Evolutionary conservation across 106 monocot species (phyloP).

Genomic region (Chionographis japonica): DNA sequence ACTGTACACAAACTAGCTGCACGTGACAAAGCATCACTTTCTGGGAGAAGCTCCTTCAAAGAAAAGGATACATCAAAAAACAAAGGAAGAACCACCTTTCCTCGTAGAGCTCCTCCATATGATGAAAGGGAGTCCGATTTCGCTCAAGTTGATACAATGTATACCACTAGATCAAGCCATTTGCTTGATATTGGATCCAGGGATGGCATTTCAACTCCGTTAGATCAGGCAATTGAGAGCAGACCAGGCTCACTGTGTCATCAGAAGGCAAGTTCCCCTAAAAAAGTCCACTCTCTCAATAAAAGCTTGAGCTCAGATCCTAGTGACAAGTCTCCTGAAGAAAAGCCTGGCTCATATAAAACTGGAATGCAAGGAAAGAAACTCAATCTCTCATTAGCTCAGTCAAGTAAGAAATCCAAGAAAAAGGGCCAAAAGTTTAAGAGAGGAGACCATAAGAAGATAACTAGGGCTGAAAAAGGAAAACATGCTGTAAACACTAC

Average conservation of each 20-base stretch:
- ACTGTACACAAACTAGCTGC: conserved; percentile 18
- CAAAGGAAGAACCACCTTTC: conserved; percentile 34
- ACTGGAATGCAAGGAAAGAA: conserved; percentile 25
- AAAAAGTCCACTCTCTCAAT: conserved; percentile 19
- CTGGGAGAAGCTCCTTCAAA: conserved; percentile 12
- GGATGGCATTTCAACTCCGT: conserved; percentile 5
- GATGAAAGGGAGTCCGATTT: conserved; percentile 23
- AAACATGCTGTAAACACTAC: conserved; percentile 21
- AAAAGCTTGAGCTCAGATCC: conserved; percentile 20
- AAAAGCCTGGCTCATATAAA: conserved; percentile 13
- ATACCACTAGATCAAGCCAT: conserved; percentile 32
- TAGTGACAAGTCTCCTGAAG: conserved; percentile 24
- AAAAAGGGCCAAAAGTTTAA: conserved; percentile 34
- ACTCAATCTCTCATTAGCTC: conserved; percentile 8
- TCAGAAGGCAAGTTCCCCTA: conserved; percentile 25
- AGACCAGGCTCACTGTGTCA: conserved; percentile 11
- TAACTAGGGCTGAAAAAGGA: conserved; percentile 27
- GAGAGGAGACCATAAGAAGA: conserved; percentile 37
- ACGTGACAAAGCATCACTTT: conserved; percentile 19
- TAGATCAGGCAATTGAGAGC: conserved; percentile 19
- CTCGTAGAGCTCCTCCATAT: conserved; percentile 6
- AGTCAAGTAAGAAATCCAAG: conserved; percentile 33
- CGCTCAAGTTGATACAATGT: conserved; percentile 28
- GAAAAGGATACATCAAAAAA: conserved; percentile 21
- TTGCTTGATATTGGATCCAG: conserved; percentile 18